Percentiles rank a stretch among this genome's conserved stretches.
Evolutionary conservation across 306 rosid species (phyloP).

Genomic region (Vicia sativa): DNA sequence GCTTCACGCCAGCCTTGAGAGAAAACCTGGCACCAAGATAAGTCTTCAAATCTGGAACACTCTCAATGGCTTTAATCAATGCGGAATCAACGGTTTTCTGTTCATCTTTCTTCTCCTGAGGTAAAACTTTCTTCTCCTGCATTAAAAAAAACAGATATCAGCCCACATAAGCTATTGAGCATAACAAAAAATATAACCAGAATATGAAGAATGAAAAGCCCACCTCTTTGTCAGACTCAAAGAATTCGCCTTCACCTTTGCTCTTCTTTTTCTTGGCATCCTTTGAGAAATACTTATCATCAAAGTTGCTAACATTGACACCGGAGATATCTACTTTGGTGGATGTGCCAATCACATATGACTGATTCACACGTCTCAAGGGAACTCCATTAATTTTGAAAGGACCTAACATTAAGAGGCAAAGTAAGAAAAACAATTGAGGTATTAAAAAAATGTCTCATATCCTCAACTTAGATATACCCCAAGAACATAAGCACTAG

Average conservation of each 20-base stretch:
- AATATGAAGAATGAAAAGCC: neutral
- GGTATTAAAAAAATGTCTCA: neutral
- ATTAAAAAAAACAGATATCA: constrained; percentile 4
- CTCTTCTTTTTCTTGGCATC: constrained; percentile 56
- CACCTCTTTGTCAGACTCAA: constrained; percentile 71
- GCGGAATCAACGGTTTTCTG: constrained; percentile 69
- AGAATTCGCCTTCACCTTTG: constrained; percentile 65
- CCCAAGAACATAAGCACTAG: too few relatives aligned
- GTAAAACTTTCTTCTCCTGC: constrained; percentile 70
- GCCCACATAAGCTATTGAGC: neutral
- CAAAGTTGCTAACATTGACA: constrained; percentile 55
- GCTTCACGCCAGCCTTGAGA: constrained; percentile 40
- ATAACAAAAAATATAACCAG: neutral
- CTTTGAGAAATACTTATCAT: constrained; percentile 68
- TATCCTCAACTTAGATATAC: too few relatives aligned
- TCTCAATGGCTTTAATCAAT: constrained; percentile 61
- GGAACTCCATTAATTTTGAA: constrained; percentile 76
- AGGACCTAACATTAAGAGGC: constrained; percentile 54
- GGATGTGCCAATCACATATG: constrained; percentile 69
- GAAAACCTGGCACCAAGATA: constrained; percentile 75
- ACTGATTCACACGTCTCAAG: constrained; percentile 68
- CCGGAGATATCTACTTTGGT: constrained; percentile 65
- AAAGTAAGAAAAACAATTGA: neutral
- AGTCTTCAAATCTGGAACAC: constrained; percentile 71
- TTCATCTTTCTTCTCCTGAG: constrained; percentile 79